These are phyloP conservation scores for Chaetomium tenue DNA, from an alignment of 495 filamentous ascomycete species.

Conservation along the genomic window DNA sequence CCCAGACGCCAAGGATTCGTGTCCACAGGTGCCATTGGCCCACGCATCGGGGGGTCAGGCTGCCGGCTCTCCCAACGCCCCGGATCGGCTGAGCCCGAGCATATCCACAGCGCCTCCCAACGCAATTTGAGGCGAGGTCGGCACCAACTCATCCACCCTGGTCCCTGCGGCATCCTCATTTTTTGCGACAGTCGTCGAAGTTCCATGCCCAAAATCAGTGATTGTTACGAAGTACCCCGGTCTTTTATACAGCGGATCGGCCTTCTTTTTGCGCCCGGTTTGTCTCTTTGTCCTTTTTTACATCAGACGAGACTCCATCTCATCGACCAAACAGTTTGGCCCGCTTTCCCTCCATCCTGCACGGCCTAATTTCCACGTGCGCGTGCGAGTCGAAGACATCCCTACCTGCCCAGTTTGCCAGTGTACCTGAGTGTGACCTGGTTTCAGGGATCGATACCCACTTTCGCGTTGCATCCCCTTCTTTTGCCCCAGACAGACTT, in stretches of 20 bases:
- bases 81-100: conserved; percentile 25
- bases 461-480: conserved; percentile 11
- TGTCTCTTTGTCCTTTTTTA: no score
- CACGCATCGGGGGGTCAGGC: background rate
- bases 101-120: conserved; percentile 11
- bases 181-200: background rate
- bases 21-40: background rate
- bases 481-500: background rate
- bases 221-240: no score
- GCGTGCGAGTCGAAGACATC: no score
- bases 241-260: background rate
- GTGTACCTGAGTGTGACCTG: background rate
- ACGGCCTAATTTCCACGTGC: no score
- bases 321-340: background rate
- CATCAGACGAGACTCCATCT: background rate
- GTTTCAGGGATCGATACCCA: conserved; percentile 9
- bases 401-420: no score
- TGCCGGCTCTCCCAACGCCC: conserved; percentile 21
- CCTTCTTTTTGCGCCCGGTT: background rate
- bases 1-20: no score
- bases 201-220: background rate
- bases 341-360: background rate
- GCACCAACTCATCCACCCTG: background rate
- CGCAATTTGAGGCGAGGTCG: background rate
- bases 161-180: background rate